Percentiles rank a stretch among this genome's conserved stretches.
phyloP scores from a whole-genome alignment of 345 rosid species.

The Rhizophora apiculata region DNA sequence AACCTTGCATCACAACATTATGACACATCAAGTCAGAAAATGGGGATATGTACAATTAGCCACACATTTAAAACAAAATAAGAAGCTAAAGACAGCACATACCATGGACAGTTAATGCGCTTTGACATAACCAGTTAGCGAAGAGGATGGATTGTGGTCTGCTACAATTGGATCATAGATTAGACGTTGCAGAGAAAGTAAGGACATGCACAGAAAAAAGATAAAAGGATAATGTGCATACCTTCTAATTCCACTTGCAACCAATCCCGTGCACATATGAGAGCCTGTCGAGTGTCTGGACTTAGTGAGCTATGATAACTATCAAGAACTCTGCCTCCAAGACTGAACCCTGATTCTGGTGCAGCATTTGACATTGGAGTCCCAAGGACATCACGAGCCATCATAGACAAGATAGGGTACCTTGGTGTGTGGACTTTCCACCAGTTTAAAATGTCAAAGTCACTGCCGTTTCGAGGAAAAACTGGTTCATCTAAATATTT shows the following conservation, averaged over 20 bases:
- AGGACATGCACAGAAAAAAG: not conserved
- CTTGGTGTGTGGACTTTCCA: slow-evolving; percentile 98
- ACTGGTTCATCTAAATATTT: slow-evolving; percentile 88
- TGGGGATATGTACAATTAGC: not conserved
- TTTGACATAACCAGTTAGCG: slow-evolving; percentile 33
- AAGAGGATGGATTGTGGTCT: slow-evolving; percentile 43
- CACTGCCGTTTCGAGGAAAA: slow-evolving; percentile 65
- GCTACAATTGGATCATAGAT: slow-evolving; percentile 8
- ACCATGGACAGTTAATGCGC: slow-evolving; percentile 28
- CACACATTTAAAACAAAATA: not conserved
- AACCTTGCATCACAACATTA: slow-evolving; percentile 30
- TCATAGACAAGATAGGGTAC: slow-evolving; percentile 85
- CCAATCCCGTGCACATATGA: slow-evolving; percentile 89
- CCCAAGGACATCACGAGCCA: slow-evolving; percentile 90
- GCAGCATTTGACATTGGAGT: slow-evolving; percentile 71
- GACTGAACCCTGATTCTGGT: slow-evolving; percentile 51
- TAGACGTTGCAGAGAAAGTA: not conserved
- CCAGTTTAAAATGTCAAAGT: slow-evolving; percentile 84
- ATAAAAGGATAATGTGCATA: slow-evolving; percentile 19
- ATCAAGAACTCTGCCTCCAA: slow-evolving; percentile 59
- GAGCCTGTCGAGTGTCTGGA: slow-evolving; percentile 71
- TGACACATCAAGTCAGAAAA: slow-evolving; percentile 4
- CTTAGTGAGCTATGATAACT: slow-evolving; percentile 48
- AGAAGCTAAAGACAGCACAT: slow-evolving; percentile 12
- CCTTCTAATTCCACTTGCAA: slow-evolving; percentile 58